A percentile compares a stretch with the other conserved stretches of the same genome.
These are phyloP conservation scores for Leucogyrophana mollusca DNA, from an alignment of 768 basidiomycete genomes.

Conservation along the genomic window DNA sequence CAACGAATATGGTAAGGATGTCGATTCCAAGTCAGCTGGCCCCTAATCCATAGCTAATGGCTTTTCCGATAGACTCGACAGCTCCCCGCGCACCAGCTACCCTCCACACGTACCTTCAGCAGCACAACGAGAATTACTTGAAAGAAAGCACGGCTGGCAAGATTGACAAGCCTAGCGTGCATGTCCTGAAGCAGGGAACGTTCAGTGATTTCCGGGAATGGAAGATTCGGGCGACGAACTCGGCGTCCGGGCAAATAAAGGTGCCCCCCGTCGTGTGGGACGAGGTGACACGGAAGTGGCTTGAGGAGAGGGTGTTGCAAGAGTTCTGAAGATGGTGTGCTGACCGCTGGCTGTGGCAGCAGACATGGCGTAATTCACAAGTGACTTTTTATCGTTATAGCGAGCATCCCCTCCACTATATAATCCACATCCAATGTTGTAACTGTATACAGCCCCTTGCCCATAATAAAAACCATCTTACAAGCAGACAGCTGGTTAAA, in stretches of 20 bases:
- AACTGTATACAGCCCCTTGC: too few relatives aligned
- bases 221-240: slow-evolving; percentile 14
- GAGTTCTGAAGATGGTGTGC: slow-evolving; percentile 12
- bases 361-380: too few relatives aligned
- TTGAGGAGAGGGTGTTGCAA: slow-evolving; percentile 11
- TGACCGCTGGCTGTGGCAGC: too few relatives aligned
- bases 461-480: too few relatives aligned
- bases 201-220: slow-evolving; percentile 19
- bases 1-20: slow-evolving; percentile 1
- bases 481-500: too few relatives aligned
- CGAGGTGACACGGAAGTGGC: slow-evolving; percentile 12
- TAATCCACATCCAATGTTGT: too few relatives aligned
- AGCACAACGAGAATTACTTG: slow-evolving; percentile 15
- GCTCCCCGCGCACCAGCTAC: slow-evolving; percentile 4
- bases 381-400: too few relatives aligned
- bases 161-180: slow-evolving; percentile 10
- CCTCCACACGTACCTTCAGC: slow-evolving; percentile 7
- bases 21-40: neutral
- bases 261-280: slow-evolving; percentile 16
- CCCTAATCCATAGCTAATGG: neutral
- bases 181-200: slow-evolving; percentile 16
- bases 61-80: neutral
- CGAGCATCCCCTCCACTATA: too few relatives aligned
- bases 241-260: slow-evolving; percentile 19
- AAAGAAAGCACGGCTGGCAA: slow-evolving; percentile 9